Percentiles rank a stretch among this genome's conserved stretches.
phyloP scores from a whole-genome alignment of 495 filamentous ascomycete species.

The Penicillium nucicola region DNA sequence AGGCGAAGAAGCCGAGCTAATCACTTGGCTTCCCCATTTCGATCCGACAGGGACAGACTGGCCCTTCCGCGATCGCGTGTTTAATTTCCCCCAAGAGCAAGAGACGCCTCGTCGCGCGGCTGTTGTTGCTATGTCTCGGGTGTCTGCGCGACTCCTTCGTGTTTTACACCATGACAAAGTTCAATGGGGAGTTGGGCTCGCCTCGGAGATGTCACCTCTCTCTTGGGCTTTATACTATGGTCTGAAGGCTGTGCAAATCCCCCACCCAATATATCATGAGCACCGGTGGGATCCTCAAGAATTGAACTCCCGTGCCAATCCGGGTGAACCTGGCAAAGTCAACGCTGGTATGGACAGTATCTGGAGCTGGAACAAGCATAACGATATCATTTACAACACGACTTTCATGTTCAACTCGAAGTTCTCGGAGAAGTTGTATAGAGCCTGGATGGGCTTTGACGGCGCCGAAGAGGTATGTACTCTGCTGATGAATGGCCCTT shows the following conservation, averaged over 20 bases:
- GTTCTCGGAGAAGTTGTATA: constrained; percentile 55
- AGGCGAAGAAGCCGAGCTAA: constrained; percentile 71
- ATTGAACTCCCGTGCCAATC: constrained; percentile 61
- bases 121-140: constrained; percentile 59
- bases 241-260: constrained; percentile 46
- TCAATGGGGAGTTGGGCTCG: constrained; percentile 53
- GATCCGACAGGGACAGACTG: constrained; percentile 58
- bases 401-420: constrained; percentile 38
- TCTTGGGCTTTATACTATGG: constrained; percentile 66
- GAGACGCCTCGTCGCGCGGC: constrained; percentile 59
- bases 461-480: constrained; percentile 36
- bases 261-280: constrained; percentile 64
- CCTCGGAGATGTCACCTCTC: constrained; percentile 64
- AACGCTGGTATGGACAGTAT: constrained; percentile 15
- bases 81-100: constrained; percentile 36
- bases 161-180: constrained; percentile 53
- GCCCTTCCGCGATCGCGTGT: constrained; percentile 56
- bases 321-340: constrained; percentile 25
- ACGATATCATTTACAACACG: constrained; percentile 14
- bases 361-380: constrained; percentile 16
- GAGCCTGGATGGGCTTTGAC: constrained; percentile 61
- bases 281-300: constrained; percentile 53
- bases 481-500: neutral
- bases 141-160: constrained; percentile 57
- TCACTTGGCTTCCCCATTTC: constrained; percentile 65